Evolutionary conservation across 2,329 filamentous ascomycete genomes (phyloP), one percentile per base, ranked within the genome.

Genomic region (Fusarium duplospermum): DNA sequence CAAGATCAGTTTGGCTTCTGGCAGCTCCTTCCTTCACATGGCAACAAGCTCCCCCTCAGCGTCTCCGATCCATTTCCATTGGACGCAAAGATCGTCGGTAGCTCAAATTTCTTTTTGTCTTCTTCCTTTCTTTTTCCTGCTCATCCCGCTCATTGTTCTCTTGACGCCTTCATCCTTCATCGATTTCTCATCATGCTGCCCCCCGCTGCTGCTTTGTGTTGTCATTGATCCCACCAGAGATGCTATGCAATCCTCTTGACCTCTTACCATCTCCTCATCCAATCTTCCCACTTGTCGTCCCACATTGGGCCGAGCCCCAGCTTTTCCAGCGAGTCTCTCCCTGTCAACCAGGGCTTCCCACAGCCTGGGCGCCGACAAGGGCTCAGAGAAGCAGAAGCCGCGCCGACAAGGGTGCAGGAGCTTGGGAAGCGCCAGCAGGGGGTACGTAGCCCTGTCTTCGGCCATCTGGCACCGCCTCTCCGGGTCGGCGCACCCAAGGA

Each of bases 381-480:
- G 61, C 50, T 62, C 50, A 33, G 2, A 59, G 67, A 31, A 33
- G 31, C 31, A 59, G 67, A 62, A 65, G 71, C 61, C 20, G 45
- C 71, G 65, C 58, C 29, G 69, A 62, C 63, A 65, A 70, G 72
- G 69, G 24, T 38, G 16, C 36, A 60, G 35, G 58, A 42, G 65
- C 58, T 74, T 65, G 64, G 50, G 64, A 66, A 54, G 66, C 66
- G 63, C 65, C 70, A 68, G 67, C 73, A 77, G 72, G 70, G 72
- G 61, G 35, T 70, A 73, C 71, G 66, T 70, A 72, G 63, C 74
- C 72, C 69, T 70, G 66, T 66, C 64, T 67, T 67, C 52, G 50
- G 70, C 62, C 64, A 66, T 65, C 73, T 74, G 70, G 76, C 76
- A 75, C 72, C 69, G 69, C 73, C 71, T 69, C 64, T 64, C 66